phyloP scores from a whole-genome alignment of 2,329 filamentous ascomycete species.

The Magnaporthiopsis poae region DNA sequence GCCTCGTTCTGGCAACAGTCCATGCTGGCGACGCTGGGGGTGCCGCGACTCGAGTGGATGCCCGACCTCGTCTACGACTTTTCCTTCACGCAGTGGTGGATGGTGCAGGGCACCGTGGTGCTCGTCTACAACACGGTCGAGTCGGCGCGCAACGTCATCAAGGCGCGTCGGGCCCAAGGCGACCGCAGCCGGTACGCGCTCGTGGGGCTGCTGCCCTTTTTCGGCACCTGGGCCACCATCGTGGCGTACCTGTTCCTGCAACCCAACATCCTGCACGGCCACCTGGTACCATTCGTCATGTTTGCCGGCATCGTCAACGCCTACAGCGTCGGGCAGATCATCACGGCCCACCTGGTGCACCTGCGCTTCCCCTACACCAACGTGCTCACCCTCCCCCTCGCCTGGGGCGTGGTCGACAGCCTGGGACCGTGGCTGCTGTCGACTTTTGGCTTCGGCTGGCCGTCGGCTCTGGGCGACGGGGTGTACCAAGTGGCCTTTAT shows the following conservation, averaged over 20 bases:
- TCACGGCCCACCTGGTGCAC: conserved; percentile 84
- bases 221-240: conserved; percentile 66
- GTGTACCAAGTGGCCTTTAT: conserved; percentile 77
- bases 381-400: conserved; percentile 67
- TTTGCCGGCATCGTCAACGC: conserved; percentile 87
- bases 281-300: conserved; percentile 80
- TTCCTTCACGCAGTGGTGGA: conserved; percentile 85
- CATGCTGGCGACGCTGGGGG: conserved; percentile 60
- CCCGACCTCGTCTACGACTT: conserved; percentile 65
- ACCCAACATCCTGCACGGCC: conserved; percentile 68
- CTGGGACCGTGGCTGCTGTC: conserved; percentile 54
- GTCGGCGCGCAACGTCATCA: conserved; percentile 74
- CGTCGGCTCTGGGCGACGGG: conserved; percentile 60
- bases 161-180: conserved; percentile 59
- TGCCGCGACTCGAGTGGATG: conserved; percentile 55
- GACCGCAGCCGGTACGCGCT: conserved; percentile 66
- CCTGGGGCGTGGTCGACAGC: conserved; percentile 70
- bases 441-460: conserved; percentile 49
- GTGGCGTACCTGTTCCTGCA: conserved; percentile 74
- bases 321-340: conserved; percentile 91
- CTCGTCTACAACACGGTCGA: conserved; percentile 76
- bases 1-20: conserved; percentile 88
- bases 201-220: conserved; percentile 74
- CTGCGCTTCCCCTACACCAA: conserved; percentile 85
- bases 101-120: conserved; percentile 74